A percentile compares a stretch with the other conserved stretches of the same genome.
Evolutionary conservation across 2,329 filamentous ascomycete genomes (phyloP).

Genomic region (Metarhizium brunneum): DNA sequence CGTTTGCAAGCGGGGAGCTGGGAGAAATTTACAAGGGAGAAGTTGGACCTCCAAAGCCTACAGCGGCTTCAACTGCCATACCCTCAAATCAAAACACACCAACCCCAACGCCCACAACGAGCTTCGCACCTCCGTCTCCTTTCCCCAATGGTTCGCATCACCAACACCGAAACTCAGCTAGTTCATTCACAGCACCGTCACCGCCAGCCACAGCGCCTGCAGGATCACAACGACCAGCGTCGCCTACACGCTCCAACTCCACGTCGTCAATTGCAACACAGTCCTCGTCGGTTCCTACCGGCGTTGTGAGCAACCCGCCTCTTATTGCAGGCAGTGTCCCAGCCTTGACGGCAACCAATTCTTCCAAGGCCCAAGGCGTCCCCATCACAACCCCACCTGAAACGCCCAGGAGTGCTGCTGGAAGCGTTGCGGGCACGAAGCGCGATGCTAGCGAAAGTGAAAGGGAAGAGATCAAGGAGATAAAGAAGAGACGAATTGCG

Average conservation of each 20-base stretch:
- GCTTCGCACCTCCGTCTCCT: slow-evolving; percentile 52
- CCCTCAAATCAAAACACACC: slow-evolving; percentile 56
- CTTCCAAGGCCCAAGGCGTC: slow-evolving; percentile 51
- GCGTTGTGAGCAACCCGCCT: slow-evolving; percentile 66
- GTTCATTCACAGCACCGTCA: slow-evolving; percentile 50
- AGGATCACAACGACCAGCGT: slow-evolving; percentile 58
- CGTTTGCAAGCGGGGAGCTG: slow-evolving; percentile 75
- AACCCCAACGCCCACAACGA: slow-evolving; percentile 58
- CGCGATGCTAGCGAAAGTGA: slow-evolving; percentile 48
- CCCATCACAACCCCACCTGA: slow-evolving; percentile 85
- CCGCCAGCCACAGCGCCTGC: slow-evolving; percentile 47
- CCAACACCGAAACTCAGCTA: slow-evolving; percentile 47
- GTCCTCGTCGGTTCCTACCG: slow-evolving; percentile 34
- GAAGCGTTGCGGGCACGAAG: slow-evolving; percentile 36
- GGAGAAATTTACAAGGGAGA: slow-evolving; percentile 73
- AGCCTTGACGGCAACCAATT: slow-evolving; percentile 64
- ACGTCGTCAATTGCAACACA: slow-evolving; percentile 70
- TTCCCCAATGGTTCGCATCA: slow-evolving; percentile 39
- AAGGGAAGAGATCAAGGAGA: slow-evolving; percentile 41
- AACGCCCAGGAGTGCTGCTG: slow-evolving; percentile 51
- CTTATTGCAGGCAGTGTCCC: slow-evolving; percentile 72
- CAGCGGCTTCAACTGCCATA: slow-evolving; percentile 28
- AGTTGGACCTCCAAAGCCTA: slow-evolving; percentile 39
- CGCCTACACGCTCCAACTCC: slow-evolving; percentile 78
- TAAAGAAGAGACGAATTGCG: slow-evolving; percentile 63